Evolutionary conservation across 2,329 filamentous ascomycete genomes (phyloP), one percentile per base, ranked within the genome.

Genomic region (Ilyonectria sp.): DNA sequence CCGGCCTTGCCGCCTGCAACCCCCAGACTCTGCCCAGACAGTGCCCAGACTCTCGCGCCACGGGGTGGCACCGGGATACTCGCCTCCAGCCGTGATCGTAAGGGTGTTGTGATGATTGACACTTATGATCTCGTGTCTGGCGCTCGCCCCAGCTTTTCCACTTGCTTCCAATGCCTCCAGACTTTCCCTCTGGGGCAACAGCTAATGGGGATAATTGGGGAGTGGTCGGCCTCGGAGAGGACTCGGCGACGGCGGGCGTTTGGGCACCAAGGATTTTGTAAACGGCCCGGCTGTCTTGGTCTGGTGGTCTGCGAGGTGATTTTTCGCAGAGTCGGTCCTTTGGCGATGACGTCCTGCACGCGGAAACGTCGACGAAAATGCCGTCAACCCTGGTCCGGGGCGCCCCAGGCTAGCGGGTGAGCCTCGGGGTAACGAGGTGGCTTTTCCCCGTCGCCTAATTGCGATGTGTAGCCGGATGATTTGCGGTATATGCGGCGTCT

Each of bases 321-420:
- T 53, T 53, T 47, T 58, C 49, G 52, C 56, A 66, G 53, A 66
- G 58, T 66, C 63, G 63, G 63, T 57, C 63, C 63, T 66, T 33
- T 55, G 52, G 50, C 31, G 56, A 59, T 54, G 63, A 66, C 46
- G 57, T 55, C 53, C 53, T 66, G 53, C 58, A 61, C 46, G 15
- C 63, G 53, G 57, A 61, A 66, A 40, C 63, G 63, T 46, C 58
- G 58, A 66, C 53, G 52, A 66, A 58, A 61, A 58, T 55, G 52
- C 63, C 63, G 63, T 61, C 43, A 56, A 46, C 55, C 52, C 57
- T 52, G 35, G 63, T 50, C 44, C 35, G 55, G 40, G 50, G 54
- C 29, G 60, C 37, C 49, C 44, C 43, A 57, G 40, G 44, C 15
- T 43, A 43, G 40, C 63, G 63, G 63, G 57, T 60, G 63, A 65